These are phyloP conservation scores for Parastagonospora avenae DNA, from an alignment of 2,329 filamentous ascomycete species.

Conservation along the genomic window DNA sequence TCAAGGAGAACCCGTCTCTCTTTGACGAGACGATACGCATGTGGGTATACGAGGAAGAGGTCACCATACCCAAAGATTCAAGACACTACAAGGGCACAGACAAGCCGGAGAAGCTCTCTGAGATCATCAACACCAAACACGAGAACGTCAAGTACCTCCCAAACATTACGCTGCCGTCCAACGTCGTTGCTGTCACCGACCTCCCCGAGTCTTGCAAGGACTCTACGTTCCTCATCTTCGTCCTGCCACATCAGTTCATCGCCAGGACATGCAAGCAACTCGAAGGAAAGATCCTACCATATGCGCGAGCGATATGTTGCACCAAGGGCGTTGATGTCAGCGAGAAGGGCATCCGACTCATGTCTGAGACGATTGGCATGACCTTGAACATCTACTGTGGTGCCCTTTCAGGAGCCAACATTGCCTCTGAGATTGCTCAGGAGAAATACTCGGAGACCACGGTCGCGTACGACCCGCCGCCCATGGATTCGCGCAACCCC, in stretches of 20 bases:
- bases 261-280: slow-evolving; percentile 82
- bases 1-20: slow-evolving; percentile 73
- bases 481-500: slow-evolving; percentile 80
- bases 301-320: slow-evolving; percentile 90
- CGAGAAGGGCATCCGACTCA: slow-evolving; percentile 82
- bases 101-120: slow-evolving; percentile 82
- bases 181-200: slow-evolving; percentile 83
- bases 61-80: slow-evolving; percentile 73
- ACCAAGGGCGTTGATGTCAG: slow-evolving; percentile 97
- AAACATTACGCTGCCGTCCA: slow-evolving; percentile 79
- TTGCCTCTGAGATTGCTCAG: slow-evolving; percentile 89
- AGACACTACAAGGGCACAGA: slow-evolving; percentile 70
- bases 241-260: slow-evolving; percentile 96
- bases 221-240: slow-evolving; percentile 92
- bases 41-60: slow-evolving; percentile 98
- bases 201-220: slow-evolving; percentile 79
- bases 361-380: slow-evolving; percentile 93
- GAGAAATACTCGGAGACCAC: slow-evolving; percentile 99
- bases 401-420: slow-evolving; percentile 93
- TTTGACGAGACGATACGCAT: slow-evolving; percentile 93
- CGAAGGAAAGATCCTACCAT: slow-evolving; percentile 87
- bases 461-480: slow-evolving; percentile 91
- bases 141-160: slow-evolving; percentile 99
- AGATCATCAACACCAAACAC: slow-evolving; percentile 87
- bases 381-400: slow-evolving; percentile 95